Evolutionary conservation across 805 yeast genomes (phyloP).

Genomic region (Dipodascopsis uninucleata): DNA sequence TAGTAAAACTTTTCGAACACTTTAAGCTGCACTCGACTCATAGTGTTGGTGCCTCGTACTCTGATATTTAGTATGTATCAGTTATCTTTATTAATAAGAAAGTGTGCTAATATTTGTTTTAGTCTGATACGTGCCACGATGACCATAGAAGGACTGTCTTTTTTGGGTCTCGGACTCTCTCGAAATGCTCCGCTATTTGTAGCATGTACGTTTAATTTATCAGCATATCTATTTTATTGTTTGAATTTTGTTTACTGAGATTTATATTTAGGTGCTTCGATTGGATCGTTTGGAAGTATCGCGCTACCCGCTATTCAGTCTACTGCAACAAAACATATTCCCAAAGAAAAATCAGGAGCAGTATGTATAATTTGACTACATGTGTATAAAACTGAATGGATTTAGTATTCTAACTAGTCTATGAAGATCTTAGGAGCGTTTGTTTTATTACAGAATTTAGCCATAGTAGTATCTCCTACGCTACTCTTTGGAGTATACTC

Average conservation of each 20-base stretch:
- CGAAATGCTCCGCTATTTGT: conserved; percentile 3
- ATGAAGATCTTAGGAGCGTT: conserved; percentile 24
- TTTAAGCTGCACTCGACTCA: conserved; percentile 5
- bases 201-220: conserved; percentile 4
- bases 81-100: background rate
- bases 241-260: background rate
- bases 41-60: conserved; percentile 15
- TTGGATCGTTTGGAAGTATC: conserved; percentile 15
- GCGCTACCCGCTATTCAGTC: conserved; percentile 23
- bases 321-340: conserved; percentile 24
- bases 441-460: conserved; percentile 17
- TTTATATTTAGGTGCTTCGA: conserved; percentile 6
- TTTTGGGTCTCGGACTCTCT: conserved; percentile 6
- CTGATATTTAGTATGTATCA: conserved; percentile 17
- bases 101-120: conserved; percentile 7
- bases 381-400: background rate
- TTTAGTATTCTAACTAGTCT: background rate
- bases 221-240: background rate
- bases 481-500: conserved; percentile 20
- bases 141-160: conserved; percentile 3
- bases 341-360: conserved; percentile 24
- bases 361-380: conserved; percentile 3
- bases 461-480: conserved; percentile 20
- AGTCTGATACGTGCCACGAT: too few species aligned
- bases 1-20: conserved; percentile 11